Base-by-base conservation (phyloP, 345 rosid species). In the Leavenworthia alabamica region DNA sequence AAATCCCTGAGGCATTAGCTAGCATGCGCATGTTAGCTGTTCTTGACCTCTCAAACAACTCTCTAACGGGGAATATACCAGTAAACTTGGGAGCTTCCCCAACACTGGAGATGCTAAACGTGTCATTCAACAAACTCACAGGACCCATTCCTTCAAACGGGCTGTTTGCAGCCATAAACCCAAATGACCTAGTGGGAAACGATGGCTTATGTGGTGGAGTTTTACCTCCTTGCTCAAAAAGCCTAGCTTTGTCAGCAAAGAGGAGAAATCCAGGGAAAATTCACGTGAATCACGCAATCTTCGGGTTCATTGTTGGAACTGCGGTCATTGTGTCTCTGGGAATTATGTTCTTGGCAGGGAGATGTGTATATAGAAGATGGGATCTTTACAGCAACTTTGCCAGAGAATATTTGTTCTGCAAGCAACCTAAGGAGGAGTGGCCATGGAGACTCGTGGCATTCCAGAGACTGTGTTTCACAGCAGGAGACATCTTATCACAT, bases 401-500 rank as follows among this genome's bases (percentile, higher is more conserved):
- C 11, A 71, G 70, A 63, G 75, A 71, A 17, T 71, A 56, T 35
- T 57, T 75, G 44, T 63, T 85, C 43, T 62, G 72, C 57, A 79
- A 79, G 61, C 75, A 81, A 56, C 81, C 85, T 59, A 47, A 62
- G 22, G 77, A 70, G 17, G 94, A 88, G 66, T 90, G 97, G 97
- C 97, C 97, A 6, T 90, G 97, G 97, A 77, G 89, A 32, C 75
- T 90, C 2, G 85, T 87, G 19, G 89, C 94, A 24, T 88, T 90
- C 80, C 97, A 90, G 69, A 77, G 91, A 54, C 64, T 85, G 10
- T 73, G 77, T 46, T 90, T 90, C 78, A 85, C 89, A 0, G 85
- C 87, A 28, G 73, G 62, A 24, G 97, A 90, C 64, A 81, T 90
- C 52, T 74, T 90, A 45, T 51, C 82, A 36, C 85, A 83, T 75